Conservation (phyloP, 768 basidiomycete genomes). For the Mycena venus region DNA sequence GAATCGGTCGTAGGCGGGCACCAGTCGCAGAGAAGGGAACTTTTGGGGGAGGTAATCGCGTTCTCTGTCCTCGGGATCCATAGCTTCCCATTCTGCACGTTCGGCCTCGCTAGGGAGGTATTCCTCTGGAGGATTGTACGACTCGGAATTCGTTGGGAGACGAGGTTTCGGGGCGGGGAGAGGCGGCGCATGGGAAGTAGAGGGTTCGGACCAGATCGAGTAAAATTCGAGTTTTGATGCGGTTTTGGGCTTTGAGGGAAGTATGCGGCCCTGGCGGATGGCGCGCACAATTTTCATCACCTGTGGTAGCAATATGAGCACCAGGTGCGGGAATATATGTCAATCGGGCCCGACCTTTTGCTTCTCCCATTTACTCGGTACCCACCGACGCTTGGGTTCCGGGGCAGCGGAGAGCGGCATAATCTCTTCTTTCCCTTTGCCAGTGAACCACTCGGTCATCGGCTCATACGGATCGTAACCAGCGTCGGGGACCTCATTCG, state of each 20-base stretch:
- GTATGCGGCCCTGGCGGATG: slow-evolving; percentile 94
- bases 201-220: slow-evolving; percentile 88
- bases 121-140: slow-evolving; percentile 98
- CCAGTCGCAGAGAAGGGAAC: slow-evolving; percentile 85
- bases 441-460: slow-evolving; percentile 97
- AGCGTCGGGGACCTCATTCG: slow-evolving; percentile 92
- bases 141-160: slow-evolving; percentile 94
- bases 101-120: slow-evolving; percentile 91
- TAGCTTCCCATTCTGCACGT: slow-evolving; percentile 83
- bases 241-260: slow-evolving; percentile 90
- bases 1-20: slow-evolving; percentile 92
- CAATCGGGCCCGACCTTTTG: slow-evolving; percentile 83
- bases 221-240: slow-evolving; percentile 80
- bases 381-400: slow-evolving; percentile 96
- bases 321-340: neutral
- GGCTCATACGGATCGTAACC: slow-evolving; percentile 94
- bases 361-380: slow-evolving; percentile 99
- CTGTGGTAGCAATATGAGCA: slow-evolving; percentile 53
- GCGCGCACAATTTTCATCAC: slow-evolving; percentile 99
- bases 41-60: slow-evolving; percentile 91
- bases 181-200: slow-evolving; percentile 84
- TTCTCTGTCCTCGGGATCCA: slow-evolving; percentile 91
- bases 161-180: slow-evolving; percentile 93
- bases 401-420: slow-evolving; percentile 94
- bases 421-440: slow-evolving; percentile 92